Conservation (phyloP, 2,329 filamentous ascomycete species). For the Fusarium pseudonygamai region DNA sequence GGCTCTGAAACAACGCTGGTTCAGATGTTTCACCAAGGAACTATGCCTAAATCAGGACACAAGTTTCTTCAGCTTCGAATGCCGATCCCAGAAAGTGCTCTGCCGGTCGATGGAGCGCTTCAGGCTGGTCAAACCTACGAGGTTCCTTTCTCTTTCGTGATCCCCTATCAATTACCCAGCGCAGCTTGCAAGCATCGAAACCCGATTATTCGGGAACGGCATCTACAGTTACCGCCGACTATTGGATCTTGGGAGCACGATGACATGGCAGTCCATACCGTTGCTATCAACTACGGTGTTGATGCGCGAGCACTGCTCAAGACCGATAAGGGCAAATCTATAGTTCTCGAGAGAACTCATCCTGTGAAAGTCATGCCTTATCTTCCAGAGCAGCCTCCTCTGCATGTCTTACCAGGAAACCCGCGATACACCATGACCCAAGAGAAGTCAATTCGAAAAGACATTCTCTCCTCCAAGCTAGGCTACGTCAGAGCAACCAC, state of each 20-base stretch:
- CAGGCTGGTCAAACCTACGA: conserved; percentile 13
- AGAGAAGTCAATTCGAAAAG: conserved; percentile 27
- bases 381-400: conserved; percentile 26
- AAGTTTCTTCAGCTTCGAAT: conserved; percentile 29
- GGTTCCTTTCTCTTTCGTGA: conserved; percentile 32
- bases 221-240: conserved; percentile 30
- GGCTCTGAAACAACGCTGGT: conserved; percentile 9
- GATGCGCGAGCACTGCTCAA: not conserved
- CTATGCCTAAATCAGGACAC: conserved; percentile 18
- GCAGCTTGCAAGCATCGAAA: conserved; percentile 24
- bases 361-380: conserved; percentile 29
- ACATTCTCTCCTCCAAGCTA: conserved; percentile 16
- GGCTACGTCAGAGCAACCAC: conserved; percentile 24
- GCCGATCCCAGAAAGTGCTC: conserved; percentile 9
- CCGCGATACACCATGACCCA: conserved; percentile 16
- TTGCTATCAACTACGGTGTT: conserved; percentile 24
- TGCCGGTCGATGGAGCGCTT: conserved; percentile 5
- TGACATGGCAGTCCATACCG: conserved; percentile 29
- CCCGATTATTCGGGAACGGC: conserved; percentile 7
- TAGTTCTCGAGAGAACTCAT: not conserved
- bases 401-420: conserved; percentile 17
- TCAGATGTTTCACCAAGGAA: conserved; percentile 25
- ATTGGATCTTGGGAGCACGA: conserved; percentile 32
- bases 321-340: not conserved
- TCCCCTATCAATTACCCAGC: conserved; percentile 30